phyloP scores from a whole-genome alignment of 148 eudicot genomes.

The Nepenthes gracilis region DNA sequence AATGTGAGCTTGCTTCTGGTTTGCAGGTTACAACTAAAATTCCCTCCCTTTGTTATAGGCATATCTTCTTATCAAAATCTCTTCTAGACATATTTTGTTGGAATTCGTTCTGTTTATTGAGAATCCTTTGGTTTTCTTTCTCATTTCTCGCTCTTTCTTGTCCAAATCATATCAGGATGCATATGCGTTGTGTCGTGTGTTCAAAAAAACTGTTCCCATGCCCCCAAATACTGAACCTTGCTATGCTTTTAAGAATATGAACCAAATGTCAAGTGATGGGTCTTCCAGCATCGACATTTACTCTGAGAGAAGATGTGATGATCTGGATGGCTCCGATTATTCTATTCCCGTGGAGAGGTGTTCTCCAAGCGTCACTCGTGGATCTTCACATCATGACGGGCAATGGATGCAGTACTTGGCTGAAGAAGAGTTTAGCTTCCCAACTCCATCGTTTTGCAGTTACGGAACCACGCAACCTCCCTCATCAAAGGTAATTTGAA shows the following conservation, averaged over 20 bases:
- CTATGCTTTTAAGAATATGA: conserved; percentile 17
- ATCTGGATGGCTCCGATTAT: conserved; percentile 39
- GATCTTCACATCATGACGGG: conserved; percentile 22
- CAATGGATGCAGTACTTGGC: conserved; percentile 80
- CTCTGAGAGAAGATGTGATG: conserved; percentile 51
- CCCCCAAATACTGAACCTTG: conserved; percentile 15
- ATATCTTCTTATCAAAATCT: background rate
- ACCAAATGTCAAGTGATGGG: conserved; percentile 35
- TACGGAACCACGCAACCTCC: conserved; percentile 30
- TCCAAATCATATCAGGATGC: conserved; percentile 26
- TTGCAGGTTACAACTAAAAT: conserved; percentile 31
- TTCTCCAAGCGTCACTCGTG: conserved; percentile 16
- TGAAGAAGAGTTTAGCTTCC: conserved; percentile 32
- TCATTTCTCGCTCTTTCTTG: background rate
- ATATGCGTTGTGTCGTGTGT: conserved; percentile 53
- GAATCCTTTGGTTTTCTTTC: background rate
- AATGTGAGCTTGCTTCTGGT: conserved; percentile 55
- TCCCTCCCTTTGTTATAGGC: no score
- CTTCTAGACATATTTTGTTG: background rate
- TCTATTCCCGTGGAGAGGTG: conserved; percentile 27
- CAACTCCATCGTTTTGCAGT: conserved; percentile 25
- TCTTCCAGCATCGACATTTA: conserved; percentile 52
- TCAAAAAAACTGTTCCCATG: conserved; percentile 32
- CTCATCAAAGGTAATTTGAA: conserved; percentile 54
- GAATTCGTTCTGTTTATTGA: background rate